Percentiles rank a stretch among this genome's conserved stretches.
Evolutionary conservation across 176 grass and related monocot species (phyloP).

Genomic region (Raddia guianensis): DNA sequence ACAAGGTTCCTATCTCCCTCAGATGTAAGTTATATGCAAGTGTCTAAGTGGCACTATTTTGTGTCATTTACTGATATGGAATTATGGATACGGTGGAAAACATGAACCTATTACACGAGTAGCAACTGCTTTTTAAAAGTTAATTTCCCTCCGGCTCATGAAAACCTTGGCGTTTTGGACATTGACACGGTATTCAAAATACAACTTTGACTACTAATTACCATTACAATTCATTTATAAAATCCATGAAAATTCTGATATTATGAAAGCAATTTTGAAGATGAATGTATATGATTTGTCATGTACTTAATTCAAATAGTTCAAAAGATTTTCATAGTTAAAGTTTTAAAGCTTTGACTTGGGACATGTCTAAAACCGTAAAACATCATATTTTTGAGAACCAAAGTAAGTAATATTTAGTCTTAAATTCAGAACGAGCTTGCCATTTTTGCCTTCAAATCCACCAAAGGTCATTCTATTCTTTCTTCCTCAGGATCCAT

Average conservation of each 20-base stretch:
- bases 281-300: no score
- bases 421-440: not conserved
- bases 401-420: not conserved
- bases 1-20: conserved; percentile 85
- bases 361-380: no score
- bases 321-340: no score
- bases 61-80: not conserved
- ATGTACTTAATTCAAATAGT: no score
- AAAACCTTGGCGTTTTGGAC: no score
- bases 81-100: not conserved
- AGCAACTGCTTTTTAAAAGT: not conserved
- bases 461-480: not conserved
- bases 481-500: not conserved
- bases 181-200: no score
- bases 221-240: no score
- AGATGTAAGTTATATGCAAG: conserved; percentile 58
- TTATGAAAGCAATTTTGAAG: no score
- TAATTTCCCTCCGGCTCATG: not conserved
- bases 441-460: not conserved
- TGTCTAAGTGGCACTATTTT: not conserved
- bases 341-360: no score
- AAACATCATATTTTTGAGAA: no score
- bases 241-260: no score
- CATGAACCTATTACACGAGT: not conserved
- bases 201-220: no score